Conservation (phyloP, 805 yeast genomes). For the Nakazawaea wyomingensis region DNA sequence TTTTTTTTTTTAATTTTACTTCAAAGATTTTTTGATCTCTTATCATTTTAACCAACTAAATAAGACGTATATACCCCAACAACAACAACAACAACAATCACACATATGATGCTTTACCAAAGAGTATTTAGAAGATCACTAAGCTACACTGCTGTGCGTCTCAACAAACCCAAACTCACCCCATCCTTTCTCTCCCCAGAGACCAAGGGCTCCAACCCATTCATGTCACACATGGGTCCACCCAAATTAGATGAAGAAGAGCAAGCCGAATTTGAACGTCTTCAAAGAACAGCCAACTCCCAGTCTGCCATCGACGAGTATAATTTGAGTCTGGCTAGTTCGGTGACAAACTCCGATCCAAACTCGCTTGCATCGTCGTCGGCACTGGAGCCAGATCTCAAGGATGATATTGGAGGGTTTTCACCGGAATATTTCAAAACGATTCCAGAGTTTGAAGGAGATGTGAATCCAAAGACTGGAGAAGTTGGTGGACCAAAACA, state of each 20-base stretch:
- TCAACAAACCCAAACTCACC: conserved; percentile 3
- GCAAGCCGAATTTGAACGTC: conserved; percentile 86
- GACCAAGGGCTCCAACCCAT: conserved; percentile 1
- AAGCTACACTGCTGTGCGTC: not conserved
- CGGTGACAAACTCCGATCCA: no score
- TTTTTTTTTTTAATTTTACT: no score
- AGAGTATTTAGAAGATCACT: not conserved
- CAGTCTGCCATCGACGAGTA: conserved; percentile 76
- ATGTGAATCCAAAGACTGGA: conserved; percentile 87
- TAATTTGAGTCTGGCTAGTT: conserved; percentile 40
- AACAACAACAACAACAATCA: no score
- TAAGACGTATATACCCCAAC: no score
- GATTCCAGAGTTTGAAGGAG: conserved; percentile 94
- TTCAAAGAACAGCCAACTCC: conserved; percentile 75
- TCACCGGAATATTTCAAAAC: conserved; percentile 70
- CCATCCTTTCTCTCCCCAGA: conserved; percentile 1
- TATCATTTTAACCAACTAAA: no score
- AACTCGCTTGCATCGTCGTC: no score
- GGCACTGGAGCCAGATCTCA: conserved; percentile 22
- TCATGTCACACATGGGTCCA: conserved; percentile 37
- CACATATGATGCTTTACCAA: not conserved
- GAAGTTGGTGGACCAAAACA: conserved; percentile 97
- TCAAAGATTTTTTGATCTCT: no score
- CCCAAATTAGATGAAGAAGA: conserved; percentile 74
- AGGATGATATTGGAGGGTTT: conserved; percentile 55